A percentile compares a stretch with the other conserved stretches of the same genome.
phyloP scores from a whole-genome alignment of 345 rosid species.

The Schrenkiella parvula region DNA sequence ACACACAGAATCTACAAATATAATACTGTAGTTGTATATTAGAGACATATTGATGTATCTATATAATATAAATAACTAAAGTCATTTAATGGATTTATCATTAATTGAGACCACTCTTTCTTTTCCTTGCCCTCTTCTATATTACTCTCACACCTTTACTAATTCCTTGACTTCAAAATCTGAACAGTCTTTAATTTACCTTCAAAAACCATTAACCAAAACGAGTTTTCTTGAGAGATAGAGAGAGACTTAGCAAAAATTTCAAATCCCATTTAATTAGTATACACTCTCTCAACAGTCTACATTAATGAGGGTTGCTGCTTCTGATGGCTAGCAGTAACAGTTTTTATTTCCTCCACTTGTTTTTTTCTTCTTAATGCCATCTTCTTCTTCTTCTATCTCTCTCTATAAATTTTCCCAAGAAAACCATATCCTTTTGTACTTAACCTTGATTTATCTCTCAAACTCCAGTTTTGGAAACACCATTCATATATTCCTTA shows the following conservation, averaged over 20 bases:
- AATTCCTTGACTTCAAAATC: constrained; percentile 18
- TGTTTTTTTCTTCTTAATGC: constrained; percentile 9
- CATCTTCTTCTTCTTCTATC: background rate
- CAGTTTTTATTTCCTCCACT: constrained; percentile 8
- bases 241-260: background rate
- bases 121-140: constrained; percentile 4
- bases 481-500: background rate
- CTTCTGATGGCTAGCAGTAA: constrained; percentile 23
- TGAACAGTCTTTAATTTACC: constrained; percentile 7
- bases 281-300: constrained; percentile 34
- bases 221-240: background rate
- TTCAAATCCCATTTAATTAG: constrained; percentile 29
- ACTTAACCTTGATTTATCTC: constrained; percentile 7
- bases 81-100: constrained; percentile 13
- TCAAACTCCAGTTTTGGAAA: constrained; percentile 9
- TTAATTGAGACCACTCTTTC: constrained; percentile 10
- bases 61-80: constrained; percentile 9
- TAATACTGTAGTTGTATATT: background rate
- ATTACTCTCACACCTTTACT: constrained; percentile 11
- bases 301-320: constrained; percentile 35
- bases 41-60: background rate
- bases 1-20: background rate
- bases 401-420: constrained; percentile 20
- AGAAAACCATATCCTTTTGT: background rate
- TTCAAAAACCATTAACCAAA: constrained; percentile 11